These are phyloP conservation scores for Helicocarpus griseus DNA, from an alignment of 2,329 filamentous ascomycete species.

Conservation along the genomic window DNA sequence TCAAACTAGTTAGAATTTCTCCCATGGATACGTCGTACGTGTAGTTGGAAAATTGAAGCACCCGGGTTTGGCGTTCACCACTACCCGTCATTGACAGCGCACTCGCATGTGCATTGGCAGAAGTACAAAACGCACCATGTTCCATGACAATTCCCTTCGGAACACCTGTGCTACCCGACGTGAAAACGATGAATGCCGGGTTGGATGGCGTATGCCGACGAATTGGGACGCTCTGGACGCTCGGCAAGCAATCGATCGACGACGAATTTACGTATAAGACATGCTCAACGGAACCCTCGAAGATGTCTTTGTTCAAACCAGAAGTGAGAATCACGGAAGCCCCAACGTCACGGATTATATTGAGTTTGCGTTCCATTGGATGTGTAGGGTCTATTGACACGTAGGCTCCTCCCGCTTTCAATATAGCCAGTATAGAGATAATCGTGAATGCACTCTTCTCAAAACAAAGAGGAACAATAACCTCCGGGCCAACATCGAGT, in stretches of 20 bases:
- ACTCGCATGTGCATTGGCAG: constrained; percentile 54
- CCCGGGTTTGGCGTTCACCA: constrained; percentile 37
- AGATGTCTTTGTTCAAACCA: constrained; percentile 7
- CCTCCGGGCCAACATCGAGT: constrained; percentile 9
- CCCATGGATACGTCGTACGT: constrained; percentile 82
- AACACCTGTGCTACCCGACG: constrained; percentile 68
- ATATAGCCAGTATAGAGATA: constrained; percentile 59
- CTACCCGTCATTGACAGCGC: constrained; percentile 49
- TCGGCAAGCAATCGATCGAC: neutral
- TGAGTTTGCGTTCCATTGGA: constrained; percentile 3
- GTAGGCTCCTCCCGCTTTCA: constrained; percentile 69
- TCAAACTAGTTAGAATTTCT: constrained; percentile 81
- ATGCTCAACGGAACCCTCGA: constrained; percentile 7
- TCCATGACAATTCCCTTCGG: constrained; percentile 75
- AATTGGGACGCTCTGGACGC: neutral
- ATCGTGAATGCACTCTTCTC: constrained; percentile 61
- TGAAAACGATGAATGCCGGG: constrained; percentile 73
- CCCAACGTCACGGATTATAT: neutral
- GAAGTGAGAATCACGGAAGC: neutral
- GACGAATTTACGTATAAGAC: constrained; percentile 4
- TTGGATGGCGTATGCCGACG: constrained; percentile 7
- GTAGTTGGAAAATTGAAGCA: constrained; percentile 75
- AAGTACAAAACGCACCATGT: constrained; percentile 64
- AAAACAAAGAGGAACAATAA: constrained; percentile 13
- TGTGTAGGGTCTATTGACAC: constrained; percentile 59